Evolutionary conservation across 306 rosid genomes (phyloP).

Genomic region (Macrotyloma uniflorum): DNA sequence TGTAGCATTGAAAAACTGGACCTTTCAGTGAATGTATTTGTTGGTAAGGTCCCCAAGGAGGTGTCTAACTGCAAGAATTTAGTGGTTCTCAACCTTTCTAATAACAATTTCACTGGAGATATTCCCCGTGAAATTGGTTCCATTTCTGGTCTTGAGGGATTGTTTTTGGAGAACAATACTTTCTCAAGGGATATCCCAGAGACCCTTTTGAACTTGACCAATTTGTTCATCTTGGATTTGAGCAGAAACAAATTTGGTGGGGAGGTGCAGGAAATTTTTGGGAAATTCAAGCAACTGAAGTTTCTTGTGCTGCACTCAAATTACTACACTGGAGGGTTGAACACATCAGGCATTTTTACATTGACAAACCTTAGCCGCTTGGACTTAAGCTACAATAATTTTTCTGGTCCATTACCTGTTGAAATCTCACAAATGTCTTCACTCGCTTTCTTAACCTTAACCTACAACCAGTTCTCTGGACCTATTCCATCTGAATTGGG

Average conservation of each 20-base stretch:
- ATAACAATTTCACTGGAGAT: conserved; percentile 58
- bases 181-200: conserved; percentile 68
- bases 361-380: conserved; percentile 59
- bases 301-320: conserved; percentile 66
- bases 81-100: conserved; percentile 52
- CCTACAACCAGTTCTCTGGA: conserved; percentile 66
- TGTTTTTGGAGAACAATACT: conserved; percentile 69
- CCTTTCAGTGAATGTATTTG: conserved; percentile 62
- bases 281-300: conserved; percentile 67
- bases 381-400: conserved; percentile 65
- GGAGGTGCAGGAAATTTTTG: conserved; percentile 67
- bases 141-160: conserved; percentile 50
- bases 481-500: conserved; percentile 64
- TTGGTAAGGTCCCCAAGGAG: conserved; percentile 56
- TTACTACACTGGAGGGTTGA: conserved; percentile 62
- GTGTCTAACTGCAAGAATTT: conserved; percentile 65
- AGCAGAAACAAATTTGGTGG: conserved; percentile 72
- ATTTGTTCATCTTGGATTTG: conserved; percentile 76
- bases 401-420: conserved; percentile 77
- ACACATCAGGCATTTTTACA: conserved; percentile 67
- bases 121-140: conserved; percentile 69
- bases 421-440: conserved; percentile 65
- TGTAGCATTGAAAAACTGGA: conserved; percentile 66
- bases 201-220: conserved; percentile 57
- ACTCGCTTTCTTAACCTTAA: conserved; percentile 63